Conservation (phyloP, 768 basidiomycete species). For the Rubroboletus satanas region DNA sequence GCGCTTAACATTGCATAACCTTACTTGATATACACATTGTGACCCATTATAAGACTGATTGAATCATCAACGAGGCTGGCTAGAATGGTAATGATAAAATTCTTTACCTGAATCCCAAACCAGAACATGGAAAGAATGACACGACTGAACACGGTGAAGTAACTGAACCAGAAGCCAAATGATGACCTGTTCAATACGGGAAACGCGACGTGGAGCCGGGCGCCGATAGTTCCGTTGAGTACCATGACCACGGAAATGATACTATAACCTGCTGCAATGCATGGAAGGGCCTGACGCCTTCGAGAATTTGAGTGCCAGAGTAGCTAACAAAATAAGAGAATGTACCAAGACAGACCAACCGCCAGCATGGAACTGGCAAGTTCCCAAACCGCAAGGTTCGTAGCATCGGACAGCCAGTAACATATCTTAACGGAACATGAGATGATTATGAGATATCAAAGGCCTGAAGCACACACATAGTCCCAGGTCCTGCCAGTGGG, state of each 20-base stretch:
- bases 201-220: conserved; percentile 74
- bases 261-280: conserved; percentile 67
- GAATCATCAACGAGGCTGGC: neutral
- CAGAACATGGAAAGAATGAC: conserved; percentile 77
- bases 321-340: neutral
- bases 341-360: conserved; percentile 64
- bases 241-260: conserved; percentile 73
- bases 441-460: conserved; percentile 21
- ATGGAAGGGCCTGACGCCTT: conserved; percentile 64
- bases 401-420: conserved; percentile 28
- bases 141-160: conserved; percentile 78
- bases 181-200: conserved; percentile 78
- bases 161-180: conserved; percentile 87
- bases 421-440: conserved; percentile 21
- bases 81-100: neutral
- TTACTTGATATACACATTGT: conserved; percentile 67
- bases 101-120: conserved; percentile 67
- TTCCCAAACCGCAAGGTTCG: conserved; percentile 42
- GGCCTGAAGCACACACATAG: conserved; percentile 57
- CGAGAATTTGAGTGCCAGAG: neutral
- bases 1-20: neutral
- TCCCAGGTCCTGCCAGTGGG: conserved; percentile 50
- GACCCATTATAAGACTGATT: conserved; percentile 53
- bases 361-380: conserved; percentile 73
- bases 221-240: conserved; percentile 74